Evolutionary conservation across 306 rosid species (phyloP).

Genomic region (Dryas alaskensis): DNA sequence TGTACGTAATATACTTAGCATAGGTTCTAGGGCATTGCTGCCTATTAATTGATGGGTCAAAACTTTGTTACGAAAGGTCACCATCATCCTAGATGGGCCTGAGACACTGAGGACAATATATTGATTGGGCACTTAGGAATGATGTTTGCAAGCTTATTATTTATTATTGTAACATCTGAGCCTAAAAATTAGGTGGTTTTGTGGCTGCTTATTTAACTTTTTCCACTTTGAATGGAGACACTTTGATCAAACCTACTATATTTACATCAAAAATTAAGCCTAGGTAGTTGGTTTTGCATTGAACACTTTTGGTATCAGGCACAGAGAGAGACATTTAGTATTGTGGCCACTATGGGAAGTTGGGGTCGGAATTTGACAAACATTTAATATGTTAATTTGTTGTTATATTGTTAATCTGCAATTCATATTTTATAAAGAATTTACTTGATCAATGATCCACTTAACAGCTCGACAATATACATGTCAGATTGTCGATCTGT

Average conservation of each 20-base stretch:
- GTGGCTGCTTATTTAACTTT: background rate
- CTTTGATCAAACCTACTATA: background rate
- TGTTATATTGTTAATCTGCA: too few relatives aligned
- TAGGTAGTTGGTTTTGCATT: background rate
- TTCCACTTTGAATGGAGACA: background rate
- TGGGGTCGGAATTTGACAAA: too few relatives aligned
- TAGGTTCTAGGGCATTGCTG: constrained; percentile 43
- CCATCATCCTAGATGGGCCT: constrained; percentile 46
- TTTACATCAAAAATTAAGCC: background rate
- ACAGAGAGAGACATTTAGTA: background rate
- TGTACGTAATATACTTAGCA: constrained; percentile 19
- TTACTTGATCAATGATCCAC: too few relatives aligned
- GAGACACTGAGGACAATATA: constrained; percentile 18
- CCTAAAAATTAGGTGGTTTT: background rate
- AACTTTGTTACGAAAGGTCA: constrained; percentile 51
- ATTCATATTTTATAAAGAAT: too few relatives aligned
- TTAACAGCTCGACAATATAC: too few relatives aligned
- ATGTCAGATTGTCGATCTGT: too few relatives aligned
- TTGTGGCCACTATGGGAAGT: too few relatives aligned
- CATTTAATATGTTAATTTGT: too few relatives aligned
- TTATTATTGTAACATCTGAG: background rate
- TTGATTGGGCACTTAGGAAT: background rate
- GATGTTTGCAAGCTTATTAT: background rate
- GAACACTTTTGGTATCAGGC: background rate
- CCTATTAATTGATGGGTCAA: constrained; percentile 43